Evolutionary conservation across 768 basidiomycete genomes (phyloP), one percentile per base, ranked within the genome.

Genomic region (Sarcodon sp.): DNA sequence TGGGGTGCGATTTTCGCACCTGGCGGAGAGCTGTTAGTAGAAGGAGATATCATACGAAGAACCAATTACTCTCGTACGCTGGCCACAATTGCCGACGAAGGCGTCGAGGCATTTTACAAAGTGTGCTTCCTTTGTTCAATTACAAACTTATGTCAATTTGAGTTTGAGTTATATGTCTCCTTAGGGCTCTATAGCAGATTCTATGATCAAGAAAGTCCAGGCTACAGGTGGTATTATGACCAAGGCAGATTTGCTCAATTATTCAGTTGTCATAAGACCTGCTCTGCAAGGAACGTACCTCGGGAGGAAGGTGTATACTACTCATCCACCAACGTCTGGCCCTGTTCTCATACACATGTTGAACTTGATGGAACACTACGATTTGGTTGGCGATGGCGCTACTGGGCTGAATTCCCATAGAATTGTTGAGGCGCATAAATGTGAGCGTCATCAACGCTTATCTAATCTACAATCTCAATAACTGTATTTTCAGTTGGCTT

Each of bases 281-380:
- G 90, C 96, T 6, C 68, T 98, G 36, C 61, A 81, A 56, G 86
- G 89, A 7, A 79, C 75, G 0, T 99, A 87, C 63, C 74, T 73
- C n/a, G 80, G 79, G 37, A 77, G 78, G 55, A 88, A 76, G 53
- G 70, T 98, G 35, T 96, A 89, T 63, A 92, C 90, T 0, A 73
- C 84, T 0, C 77, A 80, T 56, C 83, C 89, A 10, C 96, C 96
- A 4, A 81, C 85, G 7, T 84, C 84, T 9, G 93, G 94, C 5
- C 83, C 87, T 6, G 87, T 87, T n/a, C 66, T 98, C 37, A 65
- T 96, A 35, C 85, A 90, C 59, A 85, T 97, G 73, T 67, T 98
- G n/a, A 96, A 97, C 59, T 61, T 92, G 15, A 66, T 94, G 43
- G 92, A 96, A 59, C 70, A 73, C n/a, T 97, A 76, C 57, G 66